Percentiles rank a stretch among this genome's conserved stretches.
Conservation (phyloP, 257 asterid species). For the Nicotiana knightiana region DNA sequence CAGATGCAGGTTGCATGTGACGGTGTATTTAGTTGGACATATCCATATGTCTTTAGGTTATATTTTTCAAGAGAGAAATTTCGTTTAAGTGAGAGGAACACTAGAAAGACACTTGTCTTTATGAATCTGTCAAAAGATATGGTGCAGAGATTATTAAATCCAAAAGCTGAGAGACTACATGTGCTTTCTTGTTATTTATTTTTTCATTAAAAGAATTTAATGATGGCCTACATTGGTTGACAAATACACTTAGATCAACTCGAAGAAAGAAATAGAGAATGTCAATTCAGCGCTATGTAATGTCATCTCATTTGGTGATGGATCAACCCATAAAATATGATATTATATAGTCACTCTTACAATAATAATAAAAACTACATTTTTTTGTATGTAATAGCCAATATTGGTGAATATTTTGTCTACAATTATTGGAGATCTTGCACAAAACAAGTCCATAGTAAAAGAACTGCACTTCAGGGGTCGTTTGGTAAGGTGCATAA, state of each 20-base stretch:
- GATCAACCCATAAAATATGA: no score
- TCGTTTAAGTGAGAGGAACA: background rate
- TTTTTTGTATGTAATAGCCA: no score
- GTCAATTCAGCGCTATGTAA: no score
- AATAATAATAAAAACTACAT: no score
- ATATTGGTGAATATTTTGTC: no score
- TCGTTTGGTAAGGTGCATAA: no score
- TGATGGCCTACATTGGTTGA: background rate
- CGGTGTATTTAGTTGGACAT: constrained; percentile 3
- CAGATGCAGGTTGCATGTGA: background rate
- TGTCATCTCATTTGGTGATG: no score
- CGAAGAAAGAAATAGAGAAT: no score
- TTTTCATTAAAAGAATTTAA: background rate
- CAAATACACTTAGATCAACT: background rate
- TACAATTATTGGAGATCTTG: no score
- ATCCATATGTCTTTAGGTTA: constrained; percentile 1
- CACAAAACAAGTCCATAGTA: no score
- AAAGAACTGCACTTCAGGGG: no score
- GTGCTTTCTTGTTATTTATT: background rate
- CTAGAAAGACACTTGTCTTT: background rate
- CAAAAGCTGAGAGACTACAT: background rate
- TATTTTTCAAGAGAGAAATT: background rate
- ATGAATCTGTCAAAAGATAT: background rate
- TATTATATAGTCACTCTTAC: no score
- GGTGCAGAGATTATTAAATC: background rate